Base-by-base conservation (phyloP, 169 alveolate genomes). In the Neospora caninum region DNA sequence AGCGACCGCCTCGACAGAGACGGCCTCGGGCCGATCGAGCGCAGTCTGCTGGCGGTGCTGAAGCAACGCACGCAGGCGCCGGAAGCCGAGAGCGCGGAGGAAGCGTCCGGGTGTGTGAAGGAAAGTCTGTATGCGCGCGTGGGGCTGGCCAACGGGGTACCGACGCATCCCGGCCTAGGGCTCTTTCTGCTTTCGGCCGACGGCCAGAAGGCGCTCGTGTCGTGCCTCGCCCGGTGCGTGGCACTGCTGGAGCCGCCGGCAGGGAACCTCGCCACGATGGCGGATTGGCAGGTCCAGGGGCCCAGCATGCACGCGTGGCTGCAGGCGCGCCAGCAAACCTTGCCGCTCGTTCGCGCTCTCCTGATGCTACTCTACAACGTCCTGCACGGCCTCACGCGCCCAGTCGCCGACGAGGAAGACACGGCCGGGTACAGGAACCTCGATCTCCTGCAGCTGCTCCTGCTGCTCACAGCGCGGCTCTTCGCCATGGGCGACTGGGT, bases 401-500 rank as follows among this genome's bases (percentile, higher is more conserved):
- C 89, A 13, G 89, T 7, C 4, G 89, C 64, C 38, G 89, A 82
- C 22, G 89, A 82, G 25, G 89, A 82, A 82, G 89, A 43, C 34
- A 39, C 89, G 36, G n/a, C 67, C 10, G 89, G 89, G 54, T 82
- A 82, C 64, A 4, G 89, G 10, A 82, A 82, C 38, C 38, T 42
- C 0, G 89, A 82, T 42, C 89, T 82, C 41, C 89, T 82, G 0
- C 89, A 82, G 89, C 89, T 82, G 29, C 89, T 82, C n/a, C 89
- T 82, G 2, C 89, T 82, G 25, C 64, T 82, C 27, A 36, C 41
- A 39, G 64, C 42, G 53, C 53, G 67, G 64, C 67, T 82, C 31
- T 36, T 82, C 41, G 89, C 89, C 25, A 16, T 42, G 39, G 64
- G 89, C 41, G 89, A 82, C 34, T 82, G 89, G 89, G 69, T 82